Conservation (phyloP, 78 protist genomes). For the Dictyostelium citrinum region DNA sequence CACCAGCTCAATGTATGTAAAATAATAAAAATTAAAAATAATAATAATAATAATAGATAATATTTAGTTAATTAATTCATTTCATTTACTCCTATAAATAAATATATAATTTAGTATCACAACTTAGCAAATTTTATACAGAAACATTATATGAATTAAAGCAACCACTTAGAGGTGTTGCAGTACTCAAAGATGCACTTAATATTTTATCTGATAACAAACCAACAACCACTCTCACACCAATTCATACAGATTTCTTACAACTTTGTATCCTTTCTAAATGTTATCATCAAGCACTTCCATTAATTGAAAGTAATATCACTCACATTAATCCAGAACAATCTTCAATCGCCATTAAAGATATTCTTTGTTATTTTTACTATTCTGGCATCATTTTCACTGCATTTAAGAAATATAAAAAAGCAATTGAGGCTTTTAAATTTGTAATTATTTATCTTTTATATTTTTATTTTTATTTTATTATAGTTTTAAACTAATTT, state of each 20-base stretch:
- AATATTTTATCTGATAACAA: neutral
- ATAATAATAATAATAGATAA: neutral
- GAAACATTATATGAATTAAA: conserved; percentile 4
- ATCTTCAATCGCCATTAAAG: conserved; percentile 46
- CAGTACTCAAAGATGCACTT: conserved; percentile 23
- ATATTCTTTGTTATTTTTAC: conserved; percentile 85
- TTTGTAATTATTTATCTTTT: neutral
- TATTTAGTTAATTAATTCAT: no score
- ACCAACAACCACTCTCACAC: conserved; percentile 11
- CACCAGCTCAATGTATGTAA: conserved; percentile 29
- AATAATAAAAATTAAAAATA: neutral
- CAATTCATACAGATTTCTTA: conserved; percentile 59
- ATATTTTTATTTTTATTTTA: neutral
- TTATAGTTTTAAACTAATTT: neutral
- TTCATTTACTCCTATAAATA: no score
- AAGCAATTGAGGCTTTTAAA: conserved; percentile 71
- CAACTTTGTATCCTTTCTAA: conserved; percentile 67
- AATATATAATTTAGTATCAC: neutral
- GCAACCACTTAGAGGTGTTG: conserved; percentile 34
- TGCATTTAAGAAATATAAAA: conserved; percentile 82
- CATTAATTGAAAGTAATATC: conserved; percentile 20
- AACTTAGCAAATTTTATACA: conserved; percentile 31
- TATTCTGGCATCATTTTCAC: conserved; percentile 89
- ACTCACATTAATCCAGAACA: conserved; percentile 32
- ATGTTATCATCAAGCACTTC: conserved; percentile 53